Conservation (phyloP, 208 protist genomes). For the Leishmania gerbilli region DNA sequence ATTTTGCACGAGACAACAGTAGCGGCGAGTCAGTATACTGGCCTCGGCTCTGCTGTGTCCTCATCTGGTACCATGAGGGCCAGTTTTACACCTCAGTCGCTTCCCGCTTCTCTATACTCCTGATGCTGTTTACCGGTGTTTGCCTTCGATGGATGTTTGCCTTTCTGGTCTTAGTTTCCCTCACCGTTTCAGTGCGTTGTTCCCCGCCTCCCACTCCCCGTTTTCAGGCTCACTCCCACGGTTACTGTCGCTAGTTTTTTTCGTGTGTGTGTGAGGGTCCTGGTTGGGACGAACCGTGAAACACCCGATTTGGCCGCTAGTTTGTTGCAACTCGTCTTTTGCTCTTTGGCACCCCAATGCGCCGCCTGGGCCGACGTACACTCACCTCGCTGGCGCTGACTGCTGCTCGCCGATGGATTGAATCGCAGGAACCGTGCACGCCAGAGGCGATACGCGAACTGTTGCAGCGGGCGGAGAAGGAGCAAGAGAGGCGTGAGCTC, state of each 20-base stretch:
- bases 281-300: neutral
- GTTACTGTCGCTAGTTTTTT: neutral
- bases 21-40: neutral
- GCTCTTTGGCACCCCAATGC: constrained; percentile 10
- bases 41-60: neutral
- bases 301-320: neutral
- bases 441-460: constrained; percentile 59
- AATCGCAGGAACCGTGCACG: constrained; percentile 34
- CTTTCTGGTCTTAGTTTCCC: neutral
- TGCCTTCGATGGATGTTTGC: too few species aligned
- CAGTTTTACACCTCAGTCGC: neutral
- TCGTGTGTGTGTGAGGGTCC: neutral
- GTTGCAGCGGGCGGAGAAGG: constrained; percentile 56
- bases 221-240: neutral
- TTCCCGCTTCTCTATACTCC: neutral
- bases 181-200: neutral
- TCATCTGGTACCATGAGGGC: neutral
- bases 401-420: constrained; percentile 11
- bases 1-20: too few species aligned
- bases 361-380: constrained; percentile 8
- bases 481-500: constrained; percentile 51
- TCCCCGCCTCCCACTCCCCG: neutral
- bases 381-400: neutral
- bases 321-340: neutral
- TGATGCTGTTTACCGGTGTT: neutral